Percentiles rank a stretch among this genome's conserved stretches.
phyloP scores from a whole-genome alignment of 164 flowering plant species.

The Chimonanthus salicifolius region DNA sequence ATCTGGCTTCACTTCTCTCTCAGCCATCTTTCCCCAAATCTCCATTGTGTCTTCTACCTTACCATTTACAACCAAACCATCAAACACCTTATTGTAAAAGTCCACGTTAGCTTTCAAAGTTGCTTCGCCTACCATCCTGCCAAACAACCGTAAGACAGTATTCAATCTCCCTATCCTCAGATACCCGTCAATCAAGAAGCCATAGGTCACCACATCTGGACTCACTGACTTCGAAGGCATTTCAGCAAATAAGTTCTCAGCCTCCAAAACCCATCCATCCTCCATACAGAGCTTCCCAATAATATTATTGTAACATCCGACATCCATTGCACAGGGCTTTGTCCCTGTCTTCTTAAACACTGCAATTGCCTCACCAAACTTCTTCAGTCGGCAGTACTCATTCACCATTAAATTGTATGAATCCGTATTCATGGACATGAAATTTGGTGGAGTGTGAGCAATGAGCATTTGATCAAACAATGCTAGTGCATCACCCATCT shows the following conservation, averaged over 20 bases:
- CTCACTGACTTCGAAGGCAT: slow-evolving; percentile 23
- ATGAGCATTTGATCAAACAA: slow-evolving; percentile 69
- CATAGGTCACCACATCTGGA: slow-evolving; percentile 19
- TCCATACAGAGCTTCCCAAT: slow-evolving; percentile 50
- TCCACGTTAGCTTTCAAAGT: slow-evolving; percentile 59
- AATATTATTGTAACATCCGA: slow-evolving; percentile 57
- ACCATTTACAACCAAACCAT: slow-evolving; percentile 38
- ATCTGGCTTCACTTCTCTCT: slow-evolving; percentile 68
- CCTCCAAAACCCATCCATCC: slow-evolving; percentile 11
- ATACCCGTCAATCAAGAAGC: slow-evolving; percentile 51
- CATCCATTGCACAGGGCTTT: slow-evolving; percentile 68
- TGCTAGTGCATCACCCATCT: slow-evolving; percentile 46
- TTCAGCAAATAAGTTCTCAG: slow-evolving; percentile 46
- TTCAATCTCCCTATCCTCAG: slow-evolving; percentile 44
- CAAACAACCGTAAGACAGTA: slow-evolving; percentile 40
- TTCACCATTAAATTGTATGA: slow-evolving; percentile 66
- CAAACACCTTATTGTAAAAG: slow-evolving; percentile 16
- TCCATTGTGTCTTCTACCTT: slow-evolving; percentile 38
- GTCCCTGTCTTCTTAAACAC: slow-evolving; percentile 52
- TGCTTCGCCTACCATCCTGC: slow-evolving; percentile 41
- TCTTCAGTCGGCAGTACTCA: slow-evolving; percentile 49
- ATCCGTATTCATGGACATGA: slow-evolving; percentile 63
- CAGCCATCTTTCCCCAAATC: slow-evolving; percentile 52
- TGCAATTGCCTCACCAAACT: slow-evolving; percentile 40
- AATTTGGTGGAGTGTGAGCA: slow-evolving; percentile 60